phyloP scores from a whole-genome alignment of 1,284 basidiomycete species.

The Ganoderma boninense region DNA sequence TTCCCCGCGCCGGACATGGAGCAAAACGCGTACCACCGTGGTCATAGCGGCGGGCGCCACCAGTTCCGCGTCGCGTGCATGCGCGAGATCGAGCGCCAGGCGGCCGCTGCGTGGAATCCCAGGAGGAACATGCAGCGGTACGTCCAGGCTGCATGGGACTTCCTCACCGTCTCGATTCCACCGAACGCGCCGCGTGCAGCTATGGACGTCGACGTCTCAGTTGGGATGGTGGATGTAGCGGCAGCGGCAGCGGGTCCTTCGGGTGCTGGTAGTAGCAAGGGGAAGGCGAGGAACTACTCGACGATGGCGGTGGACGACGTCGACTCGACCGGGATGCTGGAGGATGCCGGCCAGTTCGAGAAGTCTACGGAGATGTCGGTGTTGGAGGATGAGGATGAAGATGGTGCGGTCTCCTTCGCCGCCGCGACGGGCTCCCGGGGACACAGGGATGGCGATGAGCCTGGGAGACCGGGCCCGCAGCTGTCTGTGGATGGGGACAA shows the following conservation, averaged over 20 bases:
- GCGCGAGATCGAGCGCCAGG: slow-evolving; percentile 72
- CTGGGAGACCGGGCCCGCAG: background rate
- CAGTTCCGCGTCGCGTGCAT: slow-evolving; percentile 55
- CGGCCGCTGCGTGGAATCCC: slow-evolving; percentile 63
- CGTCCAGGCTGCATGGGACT: slow-evolving; percentile 66
- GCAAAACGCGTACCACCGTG: slow-evolving; percentile 41
- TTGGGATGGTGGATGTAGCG: background rate
- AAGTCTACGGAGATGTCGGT: background rate
- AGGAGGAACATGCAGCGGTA: slow-evolving; percentile 47
- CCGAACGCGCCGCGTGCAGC: slow-evolving; percentile 25
- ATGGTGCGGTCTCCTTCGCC: background rate
- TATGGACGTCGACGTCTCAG: background rate
- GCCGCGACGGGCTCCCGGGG: background rate
- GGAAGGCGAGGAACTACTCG: background rate
- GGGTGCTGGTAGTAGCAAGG: background rate
- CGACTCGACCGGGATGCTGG: background rate
- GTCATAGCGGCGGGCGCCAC: slow-evolving; percentile 39
- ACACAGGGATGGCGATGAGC: background rate
- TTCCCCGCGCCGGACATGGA: slow-evolving; percentile 47
- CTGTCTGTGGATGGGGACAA: background rate
- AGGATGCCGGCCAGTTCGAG: background rate
- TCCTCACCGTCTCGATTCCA: slow-evolving; percentile 65
- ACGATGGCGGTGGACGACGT: background rate
- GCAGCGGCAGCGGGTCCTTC: background rate
- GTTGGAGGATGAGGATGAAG: background rate